These are phyloP conservation scores for Leccinum sublutescens DNA, from an alignment of 768 basidiomycete genomes.

Conservation along the genomic window DNA sequence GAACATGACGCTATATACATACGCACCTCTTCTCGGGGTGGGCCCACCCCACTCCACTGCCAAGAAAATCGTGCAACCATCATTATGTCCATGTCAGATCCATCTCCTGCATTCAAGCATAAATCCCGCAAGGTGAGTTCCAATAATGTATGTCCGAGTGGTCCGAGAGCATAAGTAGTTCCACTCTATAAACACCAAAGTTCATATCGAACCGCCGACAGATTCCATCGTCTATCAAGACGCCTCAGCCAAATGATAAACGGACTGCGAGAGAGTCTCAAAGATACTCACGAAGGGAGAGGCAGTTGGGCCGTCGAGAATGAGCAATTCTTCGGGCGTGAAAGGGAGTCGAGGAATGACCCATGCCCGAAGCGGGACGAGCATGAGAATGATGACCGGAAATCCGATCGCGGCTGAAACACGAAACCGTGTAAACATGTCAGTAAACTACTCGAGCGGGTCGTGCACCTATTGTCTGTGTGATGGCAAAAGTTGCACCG, in stretches of 20 bases:
- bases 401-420: slow-evolving; percentile 88
- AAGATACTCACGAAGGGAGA: slow-evolving; percentile 69
- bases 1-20: no score
- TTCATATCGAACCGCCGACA: slow-evolving; percentile 35
- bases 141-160: not conserved
- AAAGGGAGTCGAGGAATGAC: slow-evolving; percentile 75
- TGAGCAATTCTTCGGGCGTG: slow-evolving; percentile 69
- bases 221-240: slow-evolving; percentile 42
- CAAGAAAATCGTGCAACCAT: no score
- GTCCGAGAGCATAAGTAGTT: not conserved
- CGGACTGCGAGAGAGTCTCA: not conserved
- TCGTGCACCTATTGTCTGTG: slow-evolving; percentile 79
- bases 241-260: not conserved
- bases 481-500: slow-evolving; percentile 82
- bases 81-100: no score
- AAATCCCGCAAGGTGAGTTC: no score
- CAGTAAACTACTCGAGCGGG: not conserved
- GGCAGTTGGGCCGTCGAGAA: slow-evolving; percentile 89
- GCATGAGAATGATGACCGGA: slow-evolving; percentile 80
- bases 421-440: not conserved
- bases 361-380: slow-evolving; percentile 72
- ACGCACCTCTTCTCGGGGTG: no score
- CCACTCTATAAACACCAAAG: no score
- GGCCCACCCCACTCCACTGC: no score
- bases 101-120: no score